Conservation (phyloP, 257 asterid species). For the Thymus mandschuricus region DNA sequence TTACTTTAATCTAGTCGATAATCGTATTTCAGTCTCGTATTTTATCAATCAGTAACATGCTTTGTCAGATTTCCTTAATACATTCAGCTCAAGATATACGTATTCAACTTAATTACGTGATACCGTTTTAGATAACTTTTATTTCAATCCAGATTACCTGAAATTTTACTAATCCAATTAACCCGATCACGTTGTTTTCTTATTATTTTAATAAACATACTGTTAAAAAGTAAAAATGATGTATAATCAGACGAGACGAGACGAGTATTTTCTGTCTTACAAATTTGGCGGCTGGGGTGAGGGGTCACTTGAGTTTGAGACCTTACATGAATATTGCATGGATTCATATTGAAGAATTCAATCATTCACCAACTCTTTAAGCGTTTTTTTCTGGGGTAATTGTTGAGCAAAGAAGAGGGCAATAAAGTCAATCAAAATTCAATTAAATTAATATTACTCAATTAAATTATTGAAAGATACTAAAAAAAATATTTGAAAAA, state of each 20-base stretch:
- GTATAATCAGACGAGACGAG: too few species aligned
- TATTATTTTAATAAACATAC: too few species aligned
- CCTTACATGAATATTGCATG: constrained; percentile 25
- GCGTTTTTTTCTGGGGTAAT: not conserved
- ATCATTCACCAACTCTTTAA: constrained; percentile 33
- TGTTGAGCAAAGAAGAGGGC: constrained; percentile 21
- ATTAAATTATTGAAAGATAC: too few species aligned
- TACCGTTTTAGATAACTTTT: not conserved
- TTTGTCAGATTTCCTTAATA: not conserved
- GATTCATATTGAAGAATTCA: constrained; percentile 15
- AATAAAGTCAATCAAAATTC: not conserved
- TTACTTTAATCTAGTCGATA: too few species aligned
- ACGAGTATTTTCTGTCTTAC: not conserved
- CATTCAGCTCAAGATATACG: too few species aligned
- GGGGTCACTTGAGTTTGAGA: constrained; percentile 14
- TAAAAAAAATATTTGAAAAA: not conserved
- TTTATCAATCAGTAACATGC: not conserved
- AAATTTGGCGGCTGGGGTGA: not conserved
- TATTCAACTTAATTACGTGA: too few species aligned
- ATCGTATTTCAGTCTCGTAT: not conserved
- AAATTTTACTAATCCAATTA: not conserved
- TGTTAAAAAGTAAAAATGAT: too few species aligned
- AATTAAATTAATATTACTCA: not conserved
- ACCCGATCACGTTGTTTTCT: too few species aligned
- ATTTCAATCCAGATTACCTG: not conserved